Percentiles rank a stretch among this genome's conserved stretches.
Evolutionary conservation across 192 early-diverging fungal genomes (phyloP).

Genomic region (Coemansia sp.): DNA sequence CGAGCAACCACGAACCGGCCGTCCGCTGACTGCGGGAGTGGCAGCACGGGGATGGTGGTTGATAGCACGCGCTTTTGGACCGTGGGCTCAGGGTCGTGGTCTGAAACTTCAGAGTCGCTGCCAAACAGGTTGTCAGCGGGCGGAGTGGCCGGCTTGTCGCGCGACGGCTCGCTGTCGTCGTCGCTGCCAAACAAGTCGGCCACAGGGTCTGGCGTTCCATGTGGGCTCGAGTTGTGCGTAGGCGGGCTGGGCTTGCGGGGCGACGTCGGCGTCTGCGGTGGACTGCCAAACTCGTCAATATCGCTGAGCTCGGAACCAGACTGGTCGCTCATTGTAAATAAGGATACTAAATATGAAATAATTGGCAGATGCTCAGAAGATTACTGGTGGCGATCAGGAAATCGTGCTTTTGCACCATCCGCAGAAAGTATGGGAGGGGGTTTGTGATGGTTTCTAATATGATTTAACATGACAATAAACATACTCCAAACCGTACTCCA

Average conservation of each 20-base stretch:
- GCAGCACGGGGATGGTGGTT: slow-evolving; percentile 34
- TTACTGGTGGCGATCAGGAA: no score
- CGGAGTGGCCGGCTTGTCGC: background rate
- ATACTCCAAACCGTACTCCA: no score
- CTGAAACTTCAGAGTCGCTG: slow-evolving; percentile 14
- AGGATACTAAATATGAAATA: background rate
- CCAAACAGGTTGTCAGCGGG: slow-evolving; percentile 28
- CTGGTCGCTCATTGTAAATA: slow-evolving; percentile 38
- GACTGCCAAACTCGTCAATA: slow-evolving; percentile 10
- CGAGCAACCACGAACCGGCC: slow-evolving; percentile 31
- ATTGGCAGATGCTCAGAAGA: background rate
- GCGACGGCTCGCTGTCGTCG: slow-evolving; percentile 5
- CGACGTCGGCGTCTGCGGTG: slow-evolving; percentile 8
- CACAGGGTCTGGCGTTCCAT: slow-evolving; percentile 29
- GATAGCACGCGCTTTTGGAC: slow-evolving; percentile 31
- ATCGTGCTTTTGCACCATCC: no score
- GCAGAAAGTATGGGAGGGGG: no score
- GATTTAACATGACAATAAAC: no score
- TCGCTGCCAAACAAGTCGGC: slow-evolving; percentile 33
- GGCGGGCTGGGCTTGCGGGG: background rate
- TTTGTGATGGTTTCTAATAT: no score
- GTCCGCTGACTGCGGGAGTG: slow-evolving; percentile 23
- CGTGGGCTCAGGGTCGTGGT: slow-evolving; percentile 8
- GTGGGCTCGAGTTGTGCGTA: background rate
- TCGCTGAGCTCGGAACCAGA: slow-evolving; percentile 53